A percentile compares a stretch with the other conserved stretches of the same genome.
Evolutionary conservation across 1,139 yeast species (phyloP).

Genomic region (Taphrina sp.): DNA sequence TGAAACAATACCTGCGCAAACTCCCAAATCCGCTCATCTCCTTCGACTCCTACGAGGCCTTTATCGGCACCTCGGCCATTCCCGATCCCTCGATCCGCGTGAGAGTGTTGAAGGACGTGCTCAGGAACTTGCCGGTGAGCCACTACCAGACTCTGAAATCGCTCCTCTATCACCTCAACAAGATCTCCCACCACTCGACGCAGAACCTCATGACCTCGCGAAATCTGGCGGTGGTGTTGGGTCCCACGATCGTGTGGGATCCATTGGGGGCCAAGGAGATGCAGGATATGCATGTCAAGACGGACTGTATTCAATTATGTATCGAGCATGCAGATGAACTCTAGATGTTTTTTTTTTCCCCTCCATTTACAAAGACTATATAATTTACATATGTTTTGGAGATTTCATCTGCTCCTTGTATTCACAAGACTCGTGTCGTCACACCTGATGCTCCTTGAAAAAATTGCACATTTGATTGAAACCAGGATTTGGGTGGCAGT

Average conservation of each 20-base stretch:
- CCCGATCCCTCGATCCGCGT: slow-evolving; percentile 40
- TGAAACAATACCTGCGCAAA: slow-evolving; percentile 80
- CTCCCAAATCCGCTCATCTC: slow-evolving; percentile 85
- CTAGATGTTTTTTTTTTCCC: too few species aligned
- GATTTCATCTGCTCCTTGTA: too few species aligned
- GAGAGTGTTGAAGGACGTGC: slow-evolving; percentile 45
- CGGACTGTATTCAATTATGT: slow-evolving; percentile 73
- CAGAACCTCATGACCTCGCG: slow-evolving; percentile 61
- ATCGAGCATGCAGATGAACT: slow-evolving; percentile 53
- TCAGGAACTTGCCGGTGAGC: slow-evolving; percentile 60
- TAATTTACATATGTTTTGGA: too few species aligned
- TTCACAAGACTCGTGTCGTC: too few species aligned
- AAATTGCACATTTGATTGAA: too few species aligned
- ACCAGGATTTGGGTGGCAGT: too few species aligned
- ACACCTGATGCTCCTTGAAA: too few species aligned
- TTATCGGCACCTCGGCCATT: slow-evolving; percentile 48
- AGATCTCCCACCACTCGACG: slow-evolving; percentile 8
- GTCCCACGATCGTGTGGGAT: slow-evolving; percentile 88
- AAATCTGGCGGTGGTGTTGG: slow-evolving; percentile 88
- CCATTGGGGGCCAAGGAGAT: slow-evolving; percentile 79
- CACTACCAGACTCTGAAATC: slow-evolving; percentile 59
- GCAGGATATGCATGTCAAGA: slow-evolving; percentile 78
- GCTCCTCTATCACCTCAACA: slow-evolving; percentile 61
- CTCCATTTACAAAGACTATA: too few species aligned
- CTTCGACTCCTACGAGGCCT: slow-evolving; percentile 63